phyloP scores from a whole-genome alignment of 495 filamentous ascomycete genomes.

The Haplographium delicatum region DNA sequence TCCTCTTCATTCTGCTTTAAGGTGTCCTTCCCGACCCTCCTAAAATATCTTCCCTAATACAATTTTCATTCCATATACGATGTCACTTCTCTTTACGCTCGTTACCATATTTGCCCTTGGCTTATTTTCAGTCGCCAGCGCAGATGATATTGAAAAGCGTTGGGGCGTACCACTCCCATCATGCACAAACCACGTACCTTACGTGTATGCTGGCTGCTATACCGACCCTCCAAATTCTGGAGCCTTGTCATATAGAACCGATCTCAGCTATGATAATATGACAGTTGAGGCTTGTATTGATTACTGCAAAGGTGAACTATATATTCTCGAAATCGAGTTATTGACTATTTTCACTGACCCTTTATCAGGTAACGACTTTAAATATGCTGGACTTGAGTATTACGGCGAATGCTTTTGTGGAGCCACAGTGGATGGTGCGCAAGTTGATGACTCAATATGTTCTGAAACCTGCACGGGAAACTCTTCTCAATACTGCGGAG shows the following conservation, averaged over 20 bases:
- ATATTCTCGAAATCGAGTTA: neutral
- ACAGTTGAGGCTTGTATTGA: constrained; percentile 45
- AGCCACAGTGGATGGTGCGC: constrained; percentile 31
- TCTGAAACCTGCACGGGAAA: constrained; percentile 42
- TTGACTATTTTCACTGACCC: neutral
- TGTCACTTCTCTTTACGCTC: no score
- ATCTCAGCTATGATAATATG: constrained; percentile 33
- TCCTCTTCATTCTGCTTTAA: no score
- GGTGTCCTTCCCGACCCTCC: no score
- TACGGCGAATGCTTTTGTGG: constrained; percentile 51
- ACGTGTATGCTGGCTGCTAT: constrained; percentile 48
- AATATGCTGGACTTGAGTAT: constrained; percentile 50
- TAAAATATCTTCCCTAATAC: no score
- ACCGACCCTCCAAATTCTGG: constrained; percentile 28
- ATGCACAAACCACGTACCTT: constrained; percentile 36
- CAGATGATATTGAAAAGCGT: constrained; percentile 24
- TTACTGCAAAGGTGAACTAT: constrained; percentile 40
- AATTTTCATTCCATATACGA: no score
- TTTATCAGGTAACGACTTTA: constrained; percentile 35
- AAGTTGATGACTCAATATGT: constrained; percentile 32
- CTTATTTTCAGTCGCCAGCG: constrained; percentile 23
- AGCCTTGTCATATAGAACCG: constrained; percentile 34
- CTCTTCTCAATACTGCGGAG: constrained; percentile 40
- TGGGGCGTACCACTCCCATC: constrained; percentile 33
- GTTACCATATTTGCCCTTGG: neutral